phyloP scores from a whole-genome alignment of 768 basidiomycete species.

The Favolaschia claudopus region DNA sequence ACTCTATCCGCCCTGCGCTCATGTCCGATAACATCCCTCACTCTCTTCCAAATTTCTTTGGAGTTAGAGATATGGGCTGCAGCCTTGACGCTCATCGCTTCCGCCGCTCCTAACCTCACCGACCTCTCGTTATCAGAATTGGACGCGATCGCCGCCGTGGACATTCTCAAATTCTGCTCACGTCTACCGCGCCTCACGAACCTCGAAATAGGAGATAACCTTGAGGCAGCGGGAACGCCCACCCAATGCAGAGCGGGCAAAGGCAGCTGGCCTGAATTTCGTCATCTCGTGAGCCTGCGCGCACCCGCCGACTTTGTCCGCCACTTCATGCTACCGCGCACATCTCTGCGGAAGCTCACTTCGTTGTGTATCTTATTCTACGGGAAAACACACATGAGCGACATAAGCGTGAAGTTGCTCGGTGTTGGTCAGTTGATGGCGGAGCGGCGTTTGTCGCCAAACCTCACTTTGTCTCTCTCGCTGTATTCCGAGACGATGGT shows the following conservation, averaged over 20 bases:
- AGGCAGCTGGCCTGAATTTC: slow-evolving; percentile 8
- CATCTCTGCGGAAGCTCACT: slow-evolving; percentile 8
- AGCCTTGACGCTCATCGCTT: slow-evolving; percentile 16
- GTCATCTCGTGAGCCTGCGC: slow-evolving; percentile 3
- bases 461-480: slow-evolving; percentile 5
- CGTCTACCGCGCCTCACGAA: slow-evolving; percentile 15
- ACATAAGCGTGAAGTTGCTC: slow-evolving; percentile 2
- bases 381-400: slow-evolving; percentile 7
- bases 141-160: slow-evolving; percentile 18
- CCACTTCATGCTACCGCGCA: slow-evolving; percentile 10
- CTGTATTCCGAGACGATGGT: slow-evolving; percentile 13
- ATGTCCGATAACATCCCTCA: slow-evolving; percentile 16
- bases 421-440: slow-evolving; percentile 3
- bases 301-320: slow-evolving; percentile 21
- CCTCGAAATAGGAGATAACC: slow-evolving; percentile 18
- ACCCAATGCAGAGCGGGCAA: slow-evolving; percentile 11
- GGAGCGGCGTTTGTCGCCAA: background rate
- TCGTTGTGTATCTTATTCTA: slow-evolving; percentile 16
- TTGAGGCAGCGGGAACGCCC: background rate
- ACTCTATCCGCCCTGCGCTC: slow-evolving; percentile 19
- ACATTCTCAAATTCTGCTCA: slow-evolving; percentile 20
- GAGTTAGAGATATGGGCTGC: slow-evolving; percentile 18
- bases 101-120: slow-evolving; percentile 9
- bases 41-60: slow-evolving; percentile 17
- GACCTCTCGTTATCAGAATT: slow-evolving; percentile 17